phyloP scores from a whole-genome alignment of 768 basidiomycete species.

The Amanita subjunquillea region DNA sequence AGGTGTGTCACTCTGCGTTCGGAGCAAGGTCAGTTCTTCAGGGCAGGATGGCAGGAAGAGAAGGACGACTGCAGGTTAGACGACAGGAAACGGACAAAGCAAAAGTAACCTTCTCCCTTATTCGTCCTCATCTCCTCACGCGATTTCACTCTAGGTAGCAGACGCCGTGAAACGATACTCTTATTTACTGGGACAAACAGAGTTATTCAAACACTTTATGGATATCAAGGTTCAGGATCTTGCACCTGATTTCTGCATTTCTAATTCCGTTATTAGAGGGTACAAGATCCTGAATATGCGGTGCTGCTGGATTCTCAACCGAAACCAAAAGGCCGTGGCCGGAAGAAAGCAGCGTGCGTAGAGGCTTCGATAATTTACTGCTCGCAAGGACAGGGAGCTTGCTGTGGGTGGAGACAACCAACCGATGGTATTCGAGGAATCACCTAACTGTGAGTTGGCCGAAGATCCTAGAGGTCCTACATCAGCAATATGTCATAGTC shows the following conservation, averaged over 20 bases:
- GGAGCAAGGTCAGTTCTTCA: conserved; percentile 5
- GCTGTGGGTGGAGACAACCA: conserved; percentile 79
- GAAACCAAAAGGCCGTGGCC: conserved; percentile 17
- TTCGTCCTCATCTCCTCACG: conserved; percentile 6
- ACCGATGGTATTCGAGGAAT: conserved; percentile 90
- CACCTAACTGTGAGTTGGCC: conserved; percentile 63
- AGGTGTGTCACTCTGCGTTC: conserved; percentile 9
- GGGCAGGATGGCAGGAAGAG: background rate
- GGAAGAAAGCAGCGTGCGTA: conserved; percentile 61
- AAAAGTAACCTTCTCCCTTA: conserved; percentile 12
- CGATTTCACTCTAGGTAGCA: conserved; percentile 43
- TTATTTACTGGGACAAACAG: conserved; percentile 96
- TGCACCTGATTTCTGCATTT: background rate
- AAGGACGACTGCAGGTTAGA: background rate
- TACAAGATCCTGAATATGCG: conserved; percentile 90
- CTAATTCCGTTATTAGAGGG: conserved; percentile 37
- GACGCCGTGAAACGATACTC: conserved; percentile 96
- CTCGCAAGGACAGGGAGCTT: conserved; percentile 56
- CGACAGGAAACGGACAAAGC: too few relatives aligned
- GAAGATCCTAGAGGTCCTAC: too few relatives aligned
- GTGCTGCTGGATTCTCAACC: conserved; percentile 73
- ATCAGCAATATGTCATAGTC: too few relatives aligned
- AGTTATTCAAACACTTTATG: conserved; percentile 96
- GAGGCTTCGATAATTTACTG: background rate
- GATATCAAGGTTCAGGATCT: conserved; percentile 70